Evolutionary conservation across 2,329 filamentous ascomycete species (phyloP), one percentile per base, ranked within the genome.

Genomic region (Cadophora malorum): DNA sequence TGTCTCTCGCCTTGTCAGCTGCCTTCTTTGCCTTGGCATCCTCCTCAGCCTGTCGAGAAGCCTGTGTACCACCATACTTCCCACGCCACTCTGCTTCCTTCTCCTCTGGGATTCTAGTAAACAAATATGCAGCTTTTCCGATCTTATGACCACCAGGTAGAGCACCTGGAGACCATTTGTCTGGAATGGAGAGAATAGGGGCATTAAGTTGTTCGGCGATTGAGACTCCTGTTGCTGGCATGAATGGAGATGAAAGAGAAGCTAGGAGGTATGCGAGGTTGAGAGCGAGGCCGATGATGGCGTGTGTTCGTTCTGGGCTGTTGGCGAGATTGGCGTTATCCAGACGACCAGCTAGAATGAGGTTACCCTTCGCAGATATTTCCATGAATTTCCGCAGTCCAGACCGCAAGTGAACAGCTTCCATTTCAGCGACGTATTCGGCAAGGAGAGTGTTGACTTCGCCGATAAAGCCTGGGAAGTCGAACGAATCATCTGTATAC

Each of bases 221-320:
- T 38, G 88, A 88, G 68, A 85, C 85, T 3, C 91, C 85, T 9
- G 91, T 94, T n/a, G 86, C 85, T 50, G 93, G 94, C 84, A 97
- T 92, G 81, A 95, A 97, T 0, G 94, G 94, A 63, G 89, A 88
- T 66, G 94, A 86, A 53, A 97, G 82, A 64, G 88, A 90, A 25
- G 94, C 92, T 59, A 97, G 85, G 38, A 97, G 88, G 76, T 95
- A 89, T 64, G 95, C 89, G 71, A 94, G 87, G 81, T 96, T 96
- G 69, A 97, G 83, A 0, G 91, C 92, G n/a, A 94, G 83, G 65
- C 92, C 91, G 64, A 97, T 86, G 50, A 82, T 79, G 12, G 78
- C 78, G 50, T 79, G 75, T 16, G 79, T 79, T 65, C 79, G 74
- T 50, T 76, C 77, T 6, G 81, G 79, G 61, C 77, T 71, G 28